A percentile compares a stretch with the other conserved stretches of the same genome.
Conservation (phyloP, 2,329 filamentous ascomycete genomes). For the Fonsecaea erecta region DNA sequence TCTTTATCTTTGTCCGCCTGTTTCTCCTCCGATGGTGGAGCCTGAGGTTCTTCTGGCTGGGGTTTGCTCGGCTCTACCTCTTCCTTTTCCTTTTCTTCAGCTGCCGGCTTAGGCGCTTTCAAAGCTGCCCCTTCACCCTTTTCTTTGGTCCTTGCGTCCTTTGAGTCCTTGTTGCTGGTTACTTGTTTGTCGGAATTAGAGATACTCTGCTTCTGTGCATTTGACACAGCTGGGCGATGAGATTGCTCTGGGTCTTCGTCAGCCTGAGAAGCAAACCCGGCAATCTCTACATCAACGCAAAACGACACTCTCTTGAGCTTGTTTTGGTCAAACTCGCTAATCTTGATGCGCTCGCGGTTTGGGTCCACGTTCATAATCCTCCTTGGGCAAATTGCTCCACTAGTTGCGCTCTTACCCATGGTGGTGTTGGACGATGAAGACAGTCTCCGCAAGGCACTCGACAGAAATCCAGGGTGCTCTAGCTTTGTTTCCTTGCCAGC, state of each 20-base stretch:
- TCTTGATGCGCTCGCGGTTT: slow-evolving; percentile 75
- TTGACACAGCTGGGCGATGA: slow-evolving; percentile 39
- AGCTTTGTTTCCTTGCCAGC: slow-evolving; percentile 60
- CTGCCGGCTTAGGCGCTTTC: slow-evolving; percentile 65
- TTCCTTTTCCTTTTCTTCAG: slow-evolving; percentile 63
- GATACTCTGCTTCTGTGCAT: slow-evolving; percentile 36
- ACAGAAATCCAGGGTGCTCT: slow-evolving; percentile 73
- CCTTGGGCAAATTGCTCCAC: slow-evolving; percentile 76
- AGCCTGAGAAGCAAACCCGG: slow-evolving; percentile 77
- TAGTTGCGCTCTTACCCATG: slow-evolving; percentile 57
- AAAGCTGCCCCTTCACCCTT: slow-evolving; percentile 75
- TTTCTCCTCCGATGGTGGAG: slow-evolving; percentile 30
- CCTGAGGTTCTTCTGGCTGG: slow-evolving; percentile 33
- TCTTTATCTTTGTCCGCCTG: slow-evolving; percentile 39
- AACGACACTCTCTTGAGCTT: slow-evolving; percentile 90
- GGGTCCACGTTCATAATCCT: slow-evolving; percentile 83
- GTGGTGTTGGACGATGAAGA: slow-evolving; percentile 67
- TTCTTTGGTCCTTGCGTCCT: slow-evolving; percentile 64
- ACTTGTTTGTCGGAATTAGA: slow-evolving; percentile 40
- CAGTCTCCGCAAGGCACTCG: slow-evolving; percentile 77
- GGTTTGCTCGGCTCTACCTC: slow-evolving; percentile 56
- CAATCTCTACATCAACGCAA: slow-evolving; percentile 96
- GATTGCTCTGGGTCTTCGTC: slow-evolving; percentile 61
- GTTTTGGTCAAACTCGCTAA: slow-evolving; percentile 76
- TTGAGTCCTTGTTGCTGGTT: slow-evolving; percentile 42